These are phyloP conservation scores for Phascolomyces articulosus DNA, from an alignment of 371 early-diverging fungal genomes.

Conservation along the genomic window DNA sequence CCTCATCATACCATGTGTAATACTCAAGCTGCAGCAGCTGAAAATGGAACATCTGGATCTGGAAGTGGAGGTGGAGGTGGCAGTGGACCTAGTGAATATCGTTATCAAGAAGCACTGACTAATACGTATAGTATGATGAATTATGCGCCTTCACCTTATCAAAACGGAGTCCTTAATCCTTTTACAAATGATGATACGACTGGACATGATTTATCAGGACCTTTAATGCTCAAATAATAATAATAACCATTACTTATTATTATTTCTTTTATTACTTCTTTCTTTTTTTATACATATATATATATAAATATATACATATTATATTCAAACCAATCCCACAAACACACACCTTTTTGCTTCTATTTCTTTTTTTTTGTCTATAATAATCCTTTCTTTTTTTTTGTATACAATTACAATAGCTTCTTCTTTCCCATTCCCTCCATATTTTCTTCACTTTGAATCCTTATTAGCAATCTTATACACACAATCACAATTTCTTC, in stretches of 20 bases:
- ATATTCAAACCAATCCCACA: no score
- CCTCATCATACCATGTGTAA: not conserved
- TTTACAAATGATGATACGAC: constrained; percentile 21
- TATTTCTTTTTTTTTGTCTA: not conserved
- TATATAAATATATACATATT: not conserved
- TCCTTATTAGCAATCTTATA: no score
- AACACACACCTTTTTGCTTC: not conserved
- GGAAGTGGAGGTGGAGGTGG: constrained; percentile 7
- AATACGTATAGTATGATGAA: constrained; percentile 25
- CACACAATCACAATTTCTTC: no score
- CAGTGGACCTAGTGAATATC: constrained; percentile 9
- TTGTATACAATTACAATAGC: constrained; percentile 2
- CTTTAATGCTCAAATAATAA: constrained; percentile 36
- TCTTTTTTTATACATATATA: not conserved
- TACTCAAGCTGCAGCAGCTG: not conserved
- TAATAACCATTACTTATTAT: not conserved
- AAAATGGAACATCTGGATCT: not conserved
- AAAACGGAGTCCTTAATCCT: constrained; percentile 26
- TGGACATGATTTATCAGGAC: constrained; percentile 18
- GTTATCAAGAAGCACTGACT: constrained; percentile 20
- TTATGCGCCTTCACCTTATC: constrained; percentile 12
- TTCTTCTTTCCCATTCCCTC: not conserved
- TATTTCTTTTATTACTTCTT: not conserved
- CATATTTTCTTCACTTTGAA: no score
- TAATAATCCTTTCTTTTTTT: not conserved